phyloP scores from a whole-genome alignment of 345 rosid species.

The Pugionium cornutum region DNA sequence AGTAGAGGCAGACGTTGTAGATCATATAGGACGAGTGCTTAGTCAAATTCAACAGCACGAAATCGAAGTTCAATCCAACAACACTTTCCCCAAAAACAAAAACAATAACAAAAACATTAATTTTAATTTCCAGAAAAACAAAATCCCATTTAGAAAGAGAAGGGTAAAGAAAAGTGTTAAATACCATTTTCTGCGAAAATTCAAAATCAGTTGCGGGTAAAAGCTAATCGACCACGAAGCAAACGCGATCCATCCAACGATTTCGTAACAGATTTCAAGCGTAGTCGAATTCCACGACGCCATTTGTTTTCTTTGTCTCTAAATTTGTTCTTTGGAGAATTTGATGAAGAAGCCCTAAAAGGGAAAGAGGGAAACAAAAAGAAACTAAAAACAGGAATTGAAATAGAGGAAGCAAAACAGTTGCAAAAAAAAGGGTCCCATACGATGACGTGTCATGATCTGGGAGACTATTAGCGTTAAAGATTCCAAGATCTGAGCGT shows the following conservation, averaged over 20 bases:
- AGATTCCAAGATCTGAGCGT: conserved; percentile 6
- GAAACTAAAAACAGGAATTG: neutral
- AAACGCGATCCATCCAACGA: conserved; percentile 82
- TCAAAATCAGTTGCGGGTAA: conserved; percentile 85
- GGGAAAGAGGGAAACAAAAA: neutral
- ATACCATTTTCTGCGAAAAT: conserved; percentile 75
- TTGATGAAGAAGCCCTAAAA: neutral
- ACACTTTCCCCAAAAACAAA: conserved; percentile 46
- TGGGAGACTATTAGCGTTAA: neutral
- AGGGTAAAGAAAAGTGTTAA: neutral
- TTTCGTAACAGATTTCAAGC: conserved; percentile 60
- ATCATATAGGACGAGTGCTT: conserved; percentile 95
- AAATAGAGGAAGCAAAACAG: neutral
- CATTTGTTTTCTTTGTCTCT: conserved; percentile 41
- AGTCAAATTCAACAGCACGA: conserved; percentile 82
- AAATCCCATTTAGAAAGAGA: too few species aligned
- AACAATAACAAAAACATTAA: neutral
- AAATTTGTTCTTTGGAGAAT: neutral
- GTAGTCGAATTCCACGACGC: conserved; percentile 85
- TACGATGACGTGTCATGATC: conserved; percentile 30
- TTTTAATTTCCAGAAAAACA: neutral
- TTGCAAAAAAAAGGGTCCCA: conserved; percentile 8
- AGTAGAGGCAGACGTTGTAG: conserved; percentile 83
- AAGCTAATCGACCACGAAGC: conserved; percentile 78
- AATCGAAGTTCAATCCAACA: conserved; percentile 93